These are phyloP conservation scores for Melastoma candidum DNA, from an alignment of 441 rosid species.

Conservation along the genomic window DNA sequence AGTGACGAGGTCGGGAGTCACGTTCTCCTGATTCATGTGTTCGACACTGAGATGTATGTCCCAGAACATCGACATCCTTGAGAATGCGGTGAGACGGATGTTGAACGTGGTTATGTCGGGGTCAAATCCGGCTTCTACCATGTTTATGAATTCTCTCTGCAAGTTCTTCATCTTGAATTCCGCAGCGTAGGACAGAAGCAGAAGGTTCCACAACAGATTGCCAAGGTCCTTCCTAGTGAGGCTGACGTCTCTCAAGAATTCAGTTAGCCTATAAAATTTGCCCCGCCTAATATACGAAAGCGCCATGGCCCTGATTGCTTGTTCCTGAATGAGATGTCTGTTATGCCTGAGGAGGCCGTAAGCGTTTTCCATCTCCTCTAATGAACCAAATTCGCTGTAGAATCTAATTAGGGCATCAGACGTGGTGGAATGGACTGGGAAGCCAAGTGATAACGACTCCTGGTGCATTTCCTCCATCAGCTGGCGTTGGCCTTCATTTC, in stretches of 20 bases:
- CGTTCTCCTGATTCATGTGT: conserved; percentile 50
- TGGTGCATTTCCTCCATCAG: conserved; percentile 50
- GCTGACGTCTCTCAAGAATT: conserved; percentile 54
- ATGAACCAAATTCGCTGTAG: conserved; percentile 39
- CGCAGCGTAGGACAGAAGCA: conserved; percentile 31
- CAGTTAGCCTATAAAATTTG: conserved; percentile 47
- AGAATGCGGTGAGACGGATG: conserved; percentile 57
- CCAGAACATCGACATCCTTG: conserved; percentile 68
- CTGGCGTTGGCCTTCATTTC: conserved; percentile 47
- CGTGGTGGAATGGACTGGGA: conserved; percentile 35
- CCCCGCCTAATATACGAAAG: conserved; percentile 35
- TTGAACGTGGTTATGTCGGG: conserved; percentile 72
- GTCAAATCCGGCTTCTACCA: conserved; percentile 45
- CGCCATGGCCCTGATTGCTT: conserved; percentile 51
- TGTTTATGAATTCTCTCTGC: conserved; percentile 61
- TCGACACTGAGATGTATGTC: conserved; percentile 79
- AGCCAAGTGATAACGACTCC: conserved; percentile 35
- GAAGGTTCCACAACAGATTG: too few species aligned
- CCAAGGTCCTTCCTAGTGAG: conserved; percentile 18
- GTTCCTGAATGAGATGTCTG: conserved; percentile 42
- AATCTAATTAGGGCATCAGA: conserved; percentile 41
- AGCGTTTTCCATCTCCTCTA: conserved; percentile 55
- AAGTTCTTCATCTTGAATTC: conserved; percentile 78
- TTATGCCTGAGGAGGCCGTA: conserved; percentile 46
- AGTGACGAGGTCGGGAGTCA: conserved; percentile 70